phyloP scores from a whole-genome alignment of 768 basidiomycete species.

The Suillus hirtellus region DNA sequence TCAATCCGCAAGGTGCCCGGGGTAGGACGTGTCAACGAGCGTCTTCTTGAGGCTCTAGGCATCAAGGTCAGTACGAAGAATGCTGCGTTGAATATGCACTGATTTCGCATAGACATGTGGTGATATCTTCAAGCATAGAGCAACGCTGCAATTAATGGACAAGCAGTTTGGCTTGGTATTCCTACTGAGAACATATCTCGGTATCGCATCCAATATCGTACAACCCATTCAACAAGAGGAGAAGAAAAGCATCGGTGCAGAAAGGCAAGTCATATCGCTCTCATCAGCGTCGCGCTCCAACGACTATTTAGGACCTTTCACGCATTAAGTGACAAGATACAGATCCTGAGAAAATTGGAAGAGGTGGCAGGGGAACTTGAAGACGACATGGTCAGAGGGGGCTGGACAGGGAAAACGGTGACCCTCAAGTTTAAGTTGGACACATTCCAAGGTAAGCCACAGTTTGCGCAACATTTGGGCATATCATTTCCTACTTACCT shows the following conservation, averaged over 20 bases:
- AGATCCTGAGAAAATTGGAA: constrained; percentile 74
- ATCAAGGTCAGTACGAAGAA: constrained; percentile 58
- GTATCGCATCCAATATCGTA: constrained; percentile 83
- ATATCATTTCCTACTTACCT: constrained; percentile 8
- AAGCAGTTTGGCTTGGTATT: constrained; percentile 80
- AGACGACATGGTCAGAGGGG: constrained; percentile 71
- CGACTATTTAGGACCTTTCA: constrained; percentile 65
- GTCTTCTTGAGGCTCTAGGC: constrained; percentile 82
- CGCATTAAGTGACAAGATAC: constrained; percentile 60
- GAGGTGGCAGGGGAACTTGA: constrained; percentile 82
- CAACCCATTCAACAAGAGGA: constrained; percentile 76
- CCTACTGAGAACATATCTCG: constrained; percentile 79
- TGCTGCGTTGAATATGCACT: not conserved
- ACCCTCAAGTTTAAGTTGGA: constrained; percentile 93
- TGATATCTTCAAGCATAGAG: constrained; percentile 80
- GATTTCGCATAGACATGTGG: constrained; percentile 68
- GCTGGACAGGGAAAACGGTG: constrained; percentile 87
- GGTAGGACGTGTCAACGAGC: constrained; percentile 88
- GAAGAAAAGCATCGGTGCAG: constrained; percentile 89
- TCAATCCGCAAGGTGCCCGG: constrained; percentile 88
- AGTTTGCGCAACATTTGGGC: not conserved
- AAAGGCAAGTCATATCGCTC: constrained; percentile 51
- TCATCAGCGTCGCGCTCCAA: not conserved
- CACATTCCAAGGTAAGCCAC: constrained; percentile 69
- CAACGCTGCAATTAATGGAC: constrained; percentile 77